These are phyloP conservation scores for Cercospora beticola DNA, from an alignment of 2,329 filamentous ascomycete genomes.

Conservation along the genomic window DNA sequence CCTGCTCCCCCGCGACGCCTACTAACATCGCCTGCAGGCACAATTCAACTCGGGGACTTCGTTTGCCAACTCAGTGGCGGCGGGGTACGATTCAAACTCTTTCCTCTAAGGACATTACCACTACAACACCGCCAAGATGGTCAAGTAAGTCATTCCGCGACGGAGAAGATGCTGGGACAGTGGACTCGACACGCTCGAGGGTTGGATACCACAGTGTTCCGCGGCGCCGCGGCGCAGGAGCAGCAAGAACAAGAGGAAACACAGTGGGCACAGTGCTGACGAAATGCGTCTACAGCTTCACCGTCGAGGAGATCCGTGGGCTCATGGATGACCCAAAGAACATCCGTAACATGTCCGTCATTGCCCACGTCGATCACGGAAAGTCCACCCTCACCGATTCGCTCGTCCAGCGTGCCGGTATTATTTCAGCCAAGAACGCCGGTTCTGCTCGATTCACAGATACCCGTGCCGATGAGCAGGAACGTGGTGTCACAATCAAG, in stretches of 20 bases:
- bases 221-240: constrained; percentile 1
- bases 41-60: constrained; percentile 12
- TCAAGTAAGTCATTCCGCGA: constrained; percentile 66
- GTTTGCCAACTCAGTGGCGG: constrained; percentile 9
- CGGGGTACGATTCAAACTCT: constrained; percentile 10
- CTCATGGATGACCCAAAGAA: constrained; percentile 76
- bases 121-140: constrained; percentile 82
- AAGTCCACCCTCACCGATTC: constrained; percentile 99
- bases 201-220: neutral
- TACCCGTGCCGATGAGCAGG: constrained; percentile 96
- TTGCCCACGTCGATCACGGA: constrained; percentile 99
- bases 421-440: constrained; percentile 96
- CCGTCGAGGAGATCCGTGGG: constrained; percentile 22
- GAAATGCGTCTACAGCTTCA: constrained; percentile 12
- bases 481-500: constrained; percentile 99
- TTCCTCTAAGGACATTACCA: constrained; percentile 15
- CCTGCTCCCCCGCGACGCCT: constrained; percentile 3
- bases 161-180: neutral
- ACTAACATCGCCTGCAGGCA: constrained; percentile 8
- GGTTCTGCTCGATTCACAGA: constrained; percentile 95
- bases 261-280: constrained; percentile 4
- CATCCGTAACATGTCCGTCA: constrained; percentile 97
- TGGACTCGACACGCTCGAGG: neutral
- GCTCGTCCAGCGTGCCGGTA: constrained; percentile 98
- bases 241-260: neutral